Evolutionary conservation across 2,329 filamentous ascomycete genomes (phyloP), one percentile per base, ranked within the genome.

Genomic region (Monascus ruber): DNA sequence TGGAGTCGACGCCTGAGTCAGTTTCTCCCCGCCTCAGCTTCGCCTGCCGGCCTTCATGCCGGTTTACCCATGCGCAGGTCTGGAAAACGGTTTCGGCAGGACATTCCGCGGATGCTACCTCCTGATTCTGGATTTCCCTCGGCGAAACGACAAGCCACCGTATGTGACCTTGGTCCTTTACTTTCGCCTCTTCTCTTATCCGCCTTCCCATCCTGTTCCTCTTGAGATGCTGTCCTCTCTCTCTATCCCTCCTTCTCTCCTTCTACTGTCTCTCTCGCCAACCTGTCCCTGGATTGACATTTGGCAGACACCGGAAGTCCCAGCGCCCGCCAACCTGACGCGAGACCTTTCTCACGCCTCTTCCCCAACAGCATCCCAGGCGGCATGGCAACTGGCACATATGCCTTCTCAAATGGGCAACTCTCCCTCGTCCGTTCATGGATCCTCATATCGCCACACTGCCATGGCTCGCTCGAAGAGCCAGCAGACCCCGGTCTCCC

Each of bases 81-180:
- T 50, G 59, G 63, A 52, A 64, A 66, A 61, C 57, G 59, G 46
- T 47, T 53, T 52, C 58, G 65, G 58, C 60, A 62, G 56, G 59
- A 63, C 44, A 56, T 55, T 42, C 60, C 62, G 37, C 58, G 59
- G 49, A 63, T 56, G 38, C 45, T 60, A 39, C 57, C 62, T 43
- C 51, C 52, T 52, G 56, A 53, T 52, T 58, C 58, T 55, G 55
- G 55, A 55, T 53, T 55, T 46, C 61, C 54, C 37, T 53, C 52
- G 52, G 55, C 59, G 39, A 66, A 66, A 56, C 62, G 63, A 56
- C 61, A 62, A 60, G 63, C 61, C 56, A 64, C 58, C 60, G 63
- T 66, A 66, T 54, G 63, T 64, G 51, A 56, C 56, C 56, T 57
- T 58, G 53, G 59, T 59, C 54, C 53, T 56, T 58, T 62, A 51